These are phyloP conservation scores for Exobasidium cylindrosporum DNA, from an alignment of 1,284 basidiomycete species.

Conservation along the genomic window DNA sequence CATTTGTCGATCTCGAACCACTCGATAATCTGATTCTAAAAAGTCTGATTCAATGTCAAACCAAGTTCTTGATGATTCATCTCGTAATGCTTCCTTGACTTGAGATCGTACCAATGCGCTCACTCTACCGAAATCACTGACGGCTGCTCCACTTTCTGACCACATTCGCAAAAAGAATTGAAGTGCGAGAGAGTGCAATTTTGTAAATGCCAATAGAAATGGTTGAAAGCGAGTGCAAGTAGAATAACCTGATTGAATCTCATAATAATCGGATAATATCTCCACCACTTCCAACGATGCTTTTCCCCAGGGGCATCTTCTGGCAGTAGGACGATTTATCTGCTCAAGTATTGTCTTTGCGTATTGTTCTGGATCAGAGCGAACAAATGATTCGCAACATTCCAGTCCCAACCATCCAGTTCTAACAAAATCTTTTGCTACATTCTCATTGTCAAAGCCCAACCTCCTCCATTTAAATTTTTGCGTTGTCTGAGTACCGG, in stretches of 20 bases:
- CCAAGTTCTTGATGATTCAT: conserved; percentile 77
- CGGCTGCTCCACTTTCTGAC: conserved; percentile 81
- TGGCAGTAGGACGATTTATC: conserved; percentile 70
- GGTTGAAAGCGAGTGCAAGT: conserved; percentile 81
- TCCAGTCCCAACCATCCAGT: conserved; percentile 69
- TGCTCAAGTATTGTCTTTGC: conserved; percentile 82
- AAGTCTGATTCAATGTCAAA: conserved; percentile 82
- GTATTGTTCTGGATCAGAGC: conserved; percentile 73
- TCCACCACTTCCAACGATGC: conserved; percentile 85
- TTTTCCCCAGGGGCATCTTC: conserved; percentile 79
- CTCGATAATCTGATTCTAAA: conserved; percentile 77
- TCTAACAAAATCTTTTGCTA: conserved; percentile 75
- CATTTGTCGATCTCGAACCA: conserved; percentile 87
- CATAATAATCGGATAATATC: conserved; percentile 44
- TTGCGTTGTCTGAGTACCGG: conserved; percentile 59
- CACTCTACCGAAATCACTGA: conserved; percentile 67
- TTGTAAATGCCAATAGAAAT: conserved; percentile 79
- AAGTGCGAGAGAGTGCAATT: conserved; percentile 74
- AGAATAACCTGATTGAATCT: conserved; percentile 62
- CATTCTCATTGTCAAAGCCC: conserved; percentile 75
- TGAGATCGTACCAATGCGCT: conserved; percentile 81
- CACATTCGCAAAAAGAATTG: conserved; percentile 93
- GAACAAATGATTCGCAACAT: conserved; percentile 72
- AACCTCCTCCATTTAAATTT: conserved; percentile 71
- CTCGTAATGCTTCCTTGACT: conserved; percentile 58